Evolutionary conservation across 768 basidiomycete species (phyloP), one percentile per base, ranked within the genome.

Genomic region (Serpula lacrymans): DNA sequence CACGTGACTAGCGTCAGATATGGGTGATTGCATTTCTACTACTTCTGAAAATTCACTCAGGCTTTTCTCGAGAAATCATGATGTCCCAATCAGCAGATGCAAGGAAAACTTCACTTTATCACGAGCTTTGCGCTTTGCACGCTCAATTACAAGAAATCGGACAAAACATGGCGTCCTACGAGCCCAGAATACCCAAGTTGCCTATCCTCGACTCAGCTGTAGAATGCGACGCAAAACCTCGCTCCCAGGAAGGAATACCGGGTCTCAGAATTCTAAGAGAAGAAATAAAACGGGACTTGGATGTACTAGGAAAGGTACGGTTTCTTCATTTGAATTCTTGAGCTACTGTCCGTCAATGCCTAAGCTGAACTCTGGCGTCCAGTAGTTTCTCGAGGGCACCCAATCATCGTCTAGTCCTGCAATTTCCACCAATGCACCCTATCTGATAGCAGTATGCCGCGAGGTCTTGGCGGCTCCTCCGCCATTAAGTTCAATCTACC

Each of bases 361-460:
- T 41, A 47, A 24, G 43, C 33, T 42, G 34, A 34, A 26, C 46
- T 43, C 30, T 28, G 16, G 46, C 40, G 31, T 64, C 46, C 54
- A 82, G 80, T 84, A 86, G 82, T 80, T 81, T 54, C 71, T 84
- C 39, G 65, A 70, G 41, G 62, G 39, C 11, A 22, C 38, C 27
- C 1, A 72, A 47, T 70, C 65, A 28, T 64, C 52, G 12, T 56
- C 66, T n/a, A 59, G 72, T 1, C 74, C 78, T 1, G 55, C 78
- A 4, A 64, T 77, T 16, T 83, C 83, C 0, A 88, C 82, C 7
- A 93, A 92, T 59, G 82, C 88, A 1, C 84, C 84, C 8, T 88
- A 90, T 52, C 69, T 89, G 21, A 67, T 84, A 10, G 82, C 87
- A 0, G 86, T 93, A 0, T 93, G 88, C 88, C 73, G 84, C 39